A percentile compares a stretch with the other conserved stretches of the same genome.
Conservation (phyloP, 139 green algal genomes). For the Chlorella sorokiniana region DNA sequence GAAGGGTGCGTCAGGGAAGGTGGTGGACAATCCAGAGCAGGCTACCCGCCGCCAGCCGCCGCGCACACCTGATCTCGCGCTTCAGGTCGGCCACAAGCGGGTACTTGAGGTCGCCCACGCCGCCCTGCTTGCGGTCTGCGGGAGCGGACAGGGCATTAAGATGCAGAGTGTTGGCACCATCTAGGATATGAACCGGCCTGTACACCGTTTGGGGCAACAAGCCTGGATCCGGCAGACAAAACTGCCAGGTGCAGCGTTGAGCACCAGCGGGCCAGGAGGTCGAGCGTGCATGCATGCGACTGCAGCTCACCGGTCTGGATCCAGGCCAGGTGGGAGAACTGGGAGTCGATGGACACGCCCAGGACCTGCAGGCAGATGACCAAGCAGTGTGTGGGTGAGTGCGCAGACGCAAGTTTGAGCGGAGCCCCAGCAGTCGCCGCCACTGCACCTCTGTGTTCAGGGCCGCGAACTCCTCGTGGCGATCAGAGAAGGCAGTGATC, state of each 20-base stretch:
- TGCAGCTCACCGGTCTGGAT: slow-evolving; percentile 85
- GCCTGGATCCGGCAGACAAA: neutral
- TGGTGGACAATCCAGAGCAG: too few relatives aligned
- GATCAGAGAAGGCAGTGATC: slow-evolving; percentile 98
- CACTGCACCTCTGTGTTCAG: slow-evolving; percentile 83
- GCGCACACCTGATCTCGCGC: slow-evolving; percentile 73
- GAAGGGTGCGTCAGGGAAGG: neutral
- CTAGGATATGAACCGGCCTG: neutral
- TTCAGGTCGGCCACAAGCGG: slow-evolving; percentile 98
- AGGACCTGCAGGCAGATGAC: slow-evolving; percentile 54
- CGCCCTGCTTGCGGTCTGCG: slow-evolving; percentile 81
- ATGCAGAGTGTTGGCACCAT: neutral
- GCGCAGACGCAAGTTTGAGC: neutral
- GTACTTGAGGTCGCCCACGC: slow-evolving; percentile 95
- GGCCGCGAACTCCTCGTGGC: slow-evolving; percentile 87
- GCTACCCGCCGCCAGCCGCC: too few relatives aligned
- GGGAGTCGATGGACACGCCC: slow-evolving; percentile 89
- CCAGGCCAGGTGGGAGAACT: slow-evolving; percentile 99
- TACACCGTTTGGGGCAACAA: neutral
- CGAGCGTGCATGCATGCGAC: too few relatives aligned
- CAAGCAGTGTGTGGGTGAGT: neutral
- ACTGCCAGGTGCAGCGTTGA: neutral
- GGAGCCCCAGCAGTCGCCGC: neutral
- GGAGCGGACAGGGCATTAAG: neutral
- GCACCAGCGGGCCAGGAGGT: neutral